Percentiles rank a stretch among this genome's conserved stretches.
These are phyloP conservation scores for Alloteropsis angusta DNA, from an alignment of 202 grass and related monocot species.

Conservation along the genomic window DNA sequence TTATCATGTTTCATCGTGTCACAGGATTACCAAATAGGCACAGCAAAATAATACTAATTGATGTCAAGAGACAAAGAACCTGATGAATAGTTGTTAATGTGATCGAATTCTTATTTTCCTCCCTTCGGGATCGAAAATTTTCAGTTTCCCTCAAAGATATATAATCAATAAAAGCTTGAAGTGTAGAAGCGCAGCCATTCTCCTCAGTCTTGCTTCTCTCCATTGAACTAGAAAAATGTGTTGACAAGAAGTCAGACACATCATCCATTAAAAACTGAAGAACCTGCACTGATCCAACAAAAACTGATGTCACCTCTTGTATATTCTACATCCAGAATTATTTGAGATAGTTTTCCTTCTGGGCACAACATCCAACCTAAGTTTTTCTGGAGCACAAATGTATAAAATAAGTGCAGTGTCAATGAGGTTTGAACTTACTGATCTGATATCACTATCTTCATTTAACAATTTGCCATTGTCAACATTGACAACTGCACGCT, in stretches of 20 bases:
- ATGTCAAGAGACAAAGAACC: conserved; percentile 36
- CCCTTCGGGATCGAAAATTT: conserved; percentile 69
- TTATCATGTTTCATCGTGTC: neutral
- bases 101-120: conserved; percentile 86
- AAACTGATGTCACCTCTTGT: neutral
- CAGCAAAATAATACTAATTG: conserved; percentile 7
- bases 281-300: conserved; percentile 45
- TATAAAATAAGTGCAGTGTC: conserved; percentile 10
- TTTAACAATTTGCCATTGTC: conserved; percentile 85
- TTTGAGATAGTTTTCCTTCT: conserved; percentile 14
- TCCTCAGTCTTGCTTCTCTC: conserved; percentile 40
- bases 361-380: neutral
- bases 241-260: conserved; percentile 84
- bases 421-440: conserved; percentile 46
- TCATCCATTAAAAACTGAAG: conserved; percentile 98
- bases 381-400: neutral
- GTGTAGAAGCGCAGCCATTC: conserved; percentile 57
- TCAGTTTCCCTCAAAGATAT: conserved; percentile 79
- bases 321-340: conserved; percentile 2
- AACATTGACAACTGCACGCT: conserved; percentile 69
- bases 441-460: conserved; percentile 94
- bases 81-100: conserved; percentile 96
- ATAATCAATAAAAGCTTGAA: conserved; percentile 79
- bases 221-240: conserved; percentile 61
- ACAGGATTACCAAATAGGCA: neutral